Conservation (phyloP, 1,139 yeast species). For the Nakaseomyces kungkrabaensis region DNA sequence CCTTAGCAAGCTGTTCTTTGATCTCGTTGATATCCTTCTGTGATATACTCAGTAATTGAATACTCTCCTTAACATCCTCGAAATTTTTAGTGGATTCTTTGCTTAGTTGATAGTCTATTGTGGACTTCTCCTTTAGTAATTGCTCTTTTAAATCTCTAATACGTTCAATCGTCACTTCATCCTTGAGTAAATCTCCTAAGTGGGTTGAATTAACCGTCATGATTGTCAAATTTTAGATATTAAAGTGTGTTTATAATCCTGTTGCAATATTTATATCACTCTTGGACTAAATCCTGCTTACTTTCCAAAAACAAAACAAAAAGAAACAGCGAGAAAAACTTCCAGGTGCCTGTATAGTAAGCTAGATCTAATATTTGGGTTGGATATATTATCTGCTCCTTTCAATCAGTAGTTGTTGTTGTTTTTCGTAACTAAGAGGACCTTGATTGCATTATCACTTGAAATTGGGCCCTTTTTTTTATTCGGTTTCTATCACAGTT, state of each 20-base stretch:
- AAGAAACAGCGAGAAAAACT: too few species aligned
- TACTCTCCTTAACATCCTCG: constrained; percentile 19
- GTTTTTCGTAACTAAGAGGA: too few species aligned
- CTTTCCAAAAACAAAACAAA: too few species aligned
- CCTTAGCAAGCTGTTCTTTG: constrained; percentile 46
- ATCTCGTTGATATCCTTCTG: constrained; percentile 37
- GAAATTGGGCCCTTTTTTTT: neutral
- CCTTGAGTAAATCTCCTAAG: constrained; percentile 19
- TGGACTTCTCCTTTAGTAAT: constrained; percentile 55
- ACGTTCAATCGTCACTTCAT: constrained; percentile 24
- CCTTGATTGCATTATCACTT: neutral
- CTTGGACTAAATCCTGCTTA: too few species aligned
- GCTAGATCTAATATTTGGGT: too few species aligned
- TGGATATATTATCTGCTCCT: too few species aligned
- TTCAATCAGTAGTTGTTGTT: too few species aligned
- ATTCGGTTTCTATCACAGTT: neutral
- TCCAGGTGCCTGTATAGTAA: too few species aligned
- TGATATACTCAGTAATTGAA: constrained; percentile 25
- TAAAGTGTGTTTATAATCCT: too few species aligned
- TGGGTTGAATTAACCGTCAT: neutral
- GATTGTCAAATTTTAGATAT: neutral
- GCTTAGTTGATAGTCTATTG: constrained; percentile 61
- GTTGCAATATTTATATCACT: too few species aligned
- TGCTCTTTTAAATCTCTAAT: constrained; percentile 39
- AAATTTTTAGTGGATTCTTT: constrained; percentile 39